Percentiles rank a stretch among this genome's conserved stretches.
Evolutionary conservation across 257 asterid species (phyloP).

Genomic region (Pogostemon cablin): DNA sequence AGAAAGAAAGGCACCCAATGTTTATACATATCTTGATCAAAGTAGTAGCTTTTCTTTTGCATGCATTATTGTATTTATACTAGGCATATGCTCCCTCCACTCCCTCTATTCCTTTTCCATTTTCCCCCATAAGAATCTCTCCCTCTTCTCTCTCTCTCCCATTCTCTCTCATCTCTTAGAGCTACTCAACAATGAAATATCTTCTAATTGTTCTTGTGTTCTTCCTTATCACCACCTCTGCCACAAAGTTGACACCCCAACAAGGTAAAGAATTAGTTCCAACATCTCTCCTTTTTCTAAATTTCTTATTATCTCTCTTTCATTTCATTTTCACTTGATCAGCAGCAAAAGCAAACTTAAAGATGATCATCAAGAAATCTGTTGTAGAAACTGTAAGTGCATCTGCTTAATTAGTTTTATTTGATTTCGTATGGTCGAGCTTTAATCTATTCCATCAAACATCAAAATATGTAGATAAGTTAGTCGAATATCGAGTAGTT

Average conservation of each 20-base stretch:
- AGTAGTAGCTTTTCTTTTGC: conserved; percentile 10
- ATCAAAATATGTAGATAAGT: too few relatives aligned
- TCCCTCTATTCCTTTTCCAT: neutral
- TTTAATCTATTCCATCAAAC: too few relatives aligned
- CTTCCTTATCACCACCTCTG: conserved; percentile 36
- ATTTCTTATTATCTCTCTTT: neutral
- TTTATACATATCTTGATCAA: neutral
- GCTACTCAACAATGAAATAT: conserved; percentile 30
- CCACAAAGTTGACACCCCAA: conserved; percentile 37
- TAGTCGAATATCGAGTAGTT: too few relatives aligned
- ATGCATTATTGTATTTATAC: conserved; percentile 33
- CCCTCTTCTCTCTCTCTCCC: conserved; percentile 30
- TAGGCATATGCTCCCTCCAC: conserved; percentile 34
- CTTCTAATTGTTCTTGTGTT: conserved; percentile 34
- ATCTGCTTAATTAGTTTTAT: neutral
- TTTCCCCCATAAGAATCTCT: neutral
- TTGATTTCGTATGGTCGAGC: neutral
- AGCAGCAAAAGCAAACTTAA: conserved; percentile 34
- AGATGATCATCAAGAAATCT: conserved; percentile 26
- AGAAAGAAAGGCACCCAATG: too few relatives aligned
- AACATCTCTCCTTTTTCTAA: neutral
- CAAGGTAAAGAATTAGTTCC: conserved; percentile 27
- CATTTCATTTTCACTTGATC: neutral
- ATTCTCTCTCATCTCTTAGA: neutral
- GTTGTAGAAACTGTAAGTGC: conserved; percentile 30